Evolutionary conservation across 768 basidiomycete genomes (phyloP).

Genomic region (Lactarius sanguifluus): DNA sequence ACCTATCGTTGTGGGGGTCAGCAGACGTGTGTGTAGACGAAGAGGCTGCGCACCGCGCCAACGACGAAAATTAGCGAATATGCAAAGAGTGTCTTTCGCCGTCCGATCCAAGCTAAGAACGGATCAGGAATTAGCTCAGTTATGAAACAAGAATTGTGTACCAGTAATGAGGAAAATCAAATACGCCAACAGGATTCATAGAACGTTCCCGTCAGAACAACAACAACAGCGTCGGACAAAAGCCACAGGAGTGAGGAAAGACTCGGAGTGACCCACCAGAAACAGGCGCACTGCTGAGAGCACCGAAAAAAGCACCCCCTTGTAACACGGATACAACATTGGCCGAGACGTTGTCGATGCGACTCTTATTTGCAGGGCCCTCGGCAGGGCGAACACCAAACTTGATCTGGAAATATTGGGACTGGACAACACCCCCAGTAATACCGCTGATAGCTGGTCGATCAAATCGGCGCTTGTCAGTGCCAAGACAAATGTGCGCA

Average conservation of each 20-base stretch:
- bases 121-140: background rate
- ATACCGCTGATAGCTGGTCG: conserved; percentile 47
- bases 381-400: conserved; percentile 57
- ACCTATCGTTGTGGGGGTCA: conserved; percentile 43
- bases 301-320: conserved; percentile 87
- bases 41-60: conserved; percentile 60
- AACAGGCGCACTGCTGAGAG: conserved; percentile 67
- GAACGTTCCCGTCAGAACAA: background rate
- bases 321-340: conserved; percentile 88
- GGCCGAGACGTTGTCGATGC: conserved; percentile 59
- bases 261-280: conserved; percentile 50
- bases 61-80: conserved; percentile 65
- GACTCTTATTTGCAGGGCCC: conserved; percentile 42
- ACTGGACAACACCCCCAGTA: conserved; percentile 67
- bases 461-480: conserved; percentile 28
- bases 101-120: conserved; percentile 57
- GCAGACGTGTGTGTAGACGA: conserved; percentile 1
- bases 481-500: conserved; percentile 36
- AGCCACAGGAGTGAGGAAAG: background rate
- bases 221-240: background rate
- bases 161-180: background rate
- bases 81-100: conserved; percentile 58
- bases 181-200: background rate
- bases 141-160: background rate
- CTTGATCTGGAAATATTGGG: conserved; percentile 56